phyloP scores from a whole-genome alignment of 176 grass and related monocot genomes.

The Eremochloa ophiuroides region DNA sequence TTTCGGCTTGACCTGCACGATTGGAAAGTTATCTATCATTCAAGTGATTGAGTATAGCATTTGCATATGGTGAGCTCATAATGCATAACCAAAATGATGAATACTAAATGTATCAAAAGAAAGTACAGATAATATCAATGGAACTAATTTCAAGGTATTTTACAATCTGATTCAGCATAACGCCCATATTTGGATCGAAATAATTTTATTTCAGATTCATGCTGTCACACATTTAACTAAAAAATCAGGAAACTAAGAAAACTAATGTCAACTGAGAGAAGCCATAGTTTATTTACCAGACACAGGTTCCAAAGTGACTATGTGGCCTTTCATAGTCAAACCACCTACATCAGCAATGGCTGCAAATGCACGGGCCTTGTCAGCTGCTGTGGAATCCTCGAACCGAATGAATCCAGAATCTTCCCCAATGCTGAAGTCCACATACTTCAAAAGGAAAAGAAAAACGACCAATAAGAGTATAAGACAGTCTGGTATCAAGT shows the following conservation, averaged over 20 bases:
- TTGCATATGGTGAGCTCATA: not conserved
- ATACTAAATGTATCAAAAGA: not conserved
- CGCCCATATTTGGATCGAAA: constrained; percentile 2
- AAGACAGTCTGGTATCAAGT: not conserved
- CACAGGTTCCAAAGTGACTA: constrained; percentile 73
- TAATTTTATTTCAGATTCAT: not conserved
- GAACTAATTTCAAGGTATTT: not conserved
- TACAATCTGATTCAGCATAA: not conserved
- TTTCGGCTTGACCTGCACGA: constrained; percentile 78
- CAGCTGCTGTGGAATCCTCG: constrained; percentile 64
- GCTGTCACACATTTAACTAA: constrained; percentile 1
- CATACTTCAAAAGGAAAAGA: constrained; percentile 44
- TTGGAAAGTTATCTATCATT: constrained; percentile 22
- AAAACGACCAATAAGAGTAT: no score
- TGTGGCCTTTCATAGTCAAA: constrained; percentile 65
- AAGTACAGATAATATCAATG: not conserved
- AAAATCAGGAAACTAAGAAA: not conserved
- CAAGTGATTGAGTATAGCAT: not conserved
- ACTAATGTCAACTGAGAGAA: constrained; percentile 3
- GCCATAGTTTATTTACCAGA: constrained; percentile 45
- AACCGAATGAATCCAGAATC: constrained; percentile 81
- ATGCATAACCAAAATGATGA: not conserved
- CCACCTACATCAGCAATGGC: constrained; percentile 74
- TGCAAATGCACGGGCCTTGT: constrained; percentile 72
- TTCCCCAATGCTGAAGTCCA: constrained; percentile 85